Conservation (phyloP, 768 basidiomycete species). For the Rhodosporidiobolus odoratus region DNA sequence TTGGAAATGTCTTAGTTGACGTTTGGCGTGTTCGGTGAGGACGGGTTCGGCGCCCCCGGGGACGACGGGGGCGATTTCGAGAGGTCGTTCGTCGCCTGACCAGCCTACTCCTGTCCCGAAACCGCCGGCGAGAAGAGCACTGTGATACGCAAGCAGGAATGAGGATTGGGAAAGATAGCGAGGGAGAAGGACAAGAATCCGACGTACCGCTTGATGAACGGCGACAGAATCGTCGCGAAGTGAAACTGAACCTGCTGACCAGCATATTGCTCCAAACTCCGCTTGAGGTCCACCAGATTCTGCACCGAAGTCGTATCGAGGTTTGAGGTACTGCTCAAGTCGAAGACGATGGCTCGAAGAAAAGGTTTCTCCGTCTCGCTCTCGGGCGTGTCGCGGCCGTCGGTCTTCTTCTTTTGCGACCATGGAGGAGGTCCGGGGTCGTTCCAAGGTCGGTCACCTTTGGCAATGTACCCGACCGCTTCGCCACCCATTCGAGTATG, state of each 20-base stretch:
- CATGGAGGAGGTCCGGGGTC: constrained; percentile 25
- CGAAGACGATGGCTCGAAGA: constrained; percentile 80
- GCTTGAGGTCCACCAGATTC: constrained; percentile 79
- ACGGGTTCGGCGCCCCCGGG: constrained; percentile 45
- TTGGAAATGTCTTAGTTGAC: constrained; percentile 5
- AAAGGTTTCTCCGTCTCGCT: constrained; percentile 49
- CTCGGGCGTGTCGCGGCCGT: background rate
- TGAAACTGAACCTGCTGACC: constrained; percentile 64
- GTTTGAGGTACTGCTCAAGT: constrained; percentile 71
- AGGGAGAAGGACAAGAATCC: background rate
- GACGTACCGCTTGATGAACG: constrained; percentile 67
- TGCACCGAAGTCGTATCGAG: constrained; percentile 90
- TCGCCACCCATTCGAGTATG: constrained; percentile 57
- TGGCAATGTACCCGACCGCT: constrained; percentile 50
- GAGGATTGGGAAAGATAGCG: background rate
- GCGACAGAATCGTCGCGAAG: constrained; percentile 83
- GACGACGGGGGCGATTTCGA: constrained; percentile 74
- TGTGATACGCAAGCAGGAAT: background rate
- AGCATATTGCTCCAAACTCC: constrained; percentile 80
- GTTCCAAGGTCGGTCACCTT: constrained; percentile 86
- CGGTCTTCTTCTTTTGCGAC: background rate
- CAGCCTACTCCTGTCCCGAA: constrained; percentile 65
- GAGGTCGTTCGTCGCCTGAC: constrained; percentile 48
- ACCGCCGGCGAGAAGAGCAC: constrained; percentile 79
- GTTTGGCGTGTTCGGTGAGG: constrained; percentile 19